Conservation (phyloP, 176 grass and related monocot species). For the Chloris gayana region DNA sequence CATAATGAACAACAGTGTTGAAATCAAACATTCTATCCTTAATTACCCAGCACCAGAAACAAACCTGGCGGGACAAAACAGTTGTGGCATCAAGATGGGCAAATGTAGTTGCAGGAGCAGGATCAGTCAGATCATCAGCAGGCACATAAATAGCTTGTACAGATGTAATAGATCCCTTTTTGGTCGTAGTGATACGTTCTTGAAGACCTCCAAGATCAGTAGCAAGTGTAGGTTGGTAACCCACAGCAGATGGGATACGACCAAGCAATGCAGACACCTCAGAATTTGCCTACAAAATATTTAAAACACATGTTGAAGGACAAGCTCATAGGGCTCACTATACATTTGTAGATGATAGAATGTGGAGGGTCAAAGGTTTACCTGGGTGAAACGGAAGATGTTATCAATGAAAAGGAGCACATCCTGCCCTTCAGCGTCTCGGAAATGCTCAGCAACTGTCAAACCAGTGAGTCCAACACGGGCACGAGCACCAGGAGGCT, state of each 20-base stretch:
- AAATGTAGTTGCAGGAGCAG: conserved; percentile 49
- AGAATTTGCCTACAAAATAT: conserved; percentile 4
- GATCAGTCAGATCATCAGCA: conserved; percentile 51
- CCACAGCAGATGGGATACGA: not conserved
- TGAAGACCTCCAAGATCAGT: conserved; percentile 1
- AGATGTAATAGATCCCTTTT: not conserved
- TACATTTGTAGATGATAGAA: not conserved
- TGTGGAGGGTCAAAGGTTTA: not conserved
- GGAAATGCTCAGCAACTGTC: conserved; percentile 48
- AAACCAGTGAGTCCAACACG: conserved; percentile 43
- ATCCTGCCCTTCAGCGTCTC: conserved; percentile 45
- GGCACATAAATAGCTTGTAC: conserved; percentile 49
- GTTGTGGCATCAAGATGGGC: conserved; percentile 28
- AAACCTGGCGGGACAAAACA: conserved; percentile 47
- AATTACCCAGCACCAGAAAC: not conserved
- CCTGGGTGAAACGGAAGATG: conserved; percentile 10
- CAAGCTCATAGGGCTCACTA: not conserved
- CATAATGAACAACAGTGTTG: not conserved
- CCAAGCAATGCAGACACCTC: not conserved
- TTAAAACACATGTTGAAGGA: not conserved
- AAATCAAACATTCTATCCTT: not conserved
- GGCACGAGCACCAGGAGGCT: conserved; percentile 46
- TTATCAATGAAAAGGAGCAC: conserved; percentile 53
- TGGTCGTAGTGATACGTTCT: conserved; percentile 10
- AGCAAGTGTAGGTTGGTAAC: not conserved